Base-by-base conservation (phyloP, 2,329 filamentous ascomycete species). In the Colletotrichum cuscutae region DNA sequence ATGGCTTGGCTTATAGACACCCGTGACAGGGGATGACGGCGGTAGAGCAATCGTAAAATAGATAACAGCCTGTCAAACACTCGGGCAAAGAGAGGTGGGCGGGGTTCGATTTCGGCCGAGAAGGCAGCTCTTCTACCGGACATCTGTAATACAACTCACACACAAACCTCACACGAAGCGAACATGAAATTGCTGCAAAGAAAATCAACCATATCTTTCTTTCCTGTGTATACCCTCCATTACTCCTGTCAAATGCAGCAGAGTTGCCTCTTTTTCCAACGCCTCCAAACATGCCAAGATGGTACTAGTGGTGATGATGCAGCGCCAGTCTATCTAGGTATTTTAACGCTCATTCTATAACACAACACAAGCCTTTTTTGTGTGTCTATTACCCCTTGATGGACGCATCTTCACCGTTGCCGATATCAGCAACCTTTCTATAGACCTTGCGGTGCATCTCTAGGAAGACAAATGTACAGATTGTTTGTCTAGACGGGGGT, bases 361-460 rank as follows among this genome's bases (percentile, higher is more conserved):
- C 19, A 49, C 42, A 49, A 49, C 35, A 59, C 24, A 26, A 65
- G 46, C 28, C 60, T 7, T 49, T 32, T 24, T 32, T 24, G 30
- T 22, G 46, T n/a, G 46, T 35, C 4, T 54, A 58, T 46, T 64
- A 49, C 15, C 28, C 61, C 71, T 68, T 62, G 12, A 68, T 63
- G 53, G 54, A 64, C 28, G 46, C 53, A 22, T 59, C 75, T 53
- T 79, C 77, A 59, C 82, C 76, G 58, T 82, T 76, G 49, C 84
- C 83, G 53, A 86, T 74, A 24, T 83, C 86, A 75, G 86, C 84
- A 65, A 90, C 74, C 75, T 86, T 86, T 81, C 89, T 88, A 83
- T 95, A 97, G 30, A 91, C 81, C 82, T 92, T 94, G 85, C 95
- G 95, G 82, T 97, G 95, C 81, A 94, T 91, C 81, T 97, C 95